These are phyloP conservation scores for Gossypioides kirkii DNA, from an alignment of 345 rosid species.

Conservation along the genomic window DNA sequence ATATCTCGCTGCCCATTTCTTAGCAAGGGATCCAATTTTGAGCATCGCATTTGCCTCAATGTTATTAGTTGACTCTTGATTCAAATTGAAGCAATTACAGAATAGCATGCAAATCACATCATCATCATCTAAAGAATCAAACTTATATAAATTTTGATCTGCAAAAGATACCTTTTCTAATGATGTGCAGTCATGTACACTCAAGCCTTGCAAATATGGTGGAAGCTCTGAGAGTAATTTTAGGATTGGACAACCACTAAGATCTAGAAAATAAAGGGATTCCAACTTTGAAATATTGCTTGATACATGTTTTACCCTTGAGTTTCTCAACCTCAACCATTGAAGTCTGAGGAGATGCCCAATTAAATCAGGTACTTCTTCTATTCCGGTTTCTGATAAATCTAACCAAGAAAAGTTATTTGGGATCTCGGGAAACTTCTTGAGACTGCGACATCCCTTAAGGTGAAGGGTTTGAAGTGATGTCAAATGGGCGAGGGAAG, in stretches of 20 bases:
- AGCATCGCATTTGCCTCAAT: too few species aligned
- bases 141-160: too few species aligned
- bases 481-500: too few species aligned
- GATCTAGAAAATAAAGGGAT: neutral
- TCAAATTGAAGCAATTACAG: neutral
- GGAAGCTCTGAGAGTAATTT: neutral
- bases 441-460: neutral
- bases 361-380: too few species aligned
- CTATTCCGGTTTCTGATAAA: neutral
- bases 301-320: neutral
- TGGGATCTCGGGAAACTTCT: neutral
- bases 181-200: neutral
- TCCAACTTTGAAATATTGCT: neutral
- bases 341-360: too few species aligned
- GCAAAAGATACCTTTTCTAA: neutral
- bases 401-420: accelerated
- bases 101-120: accelerated
- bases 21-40: too few species aligned
- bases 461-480: too few species aligned
- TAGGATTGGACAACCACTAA: neutral
- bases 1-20: too few species aligned
- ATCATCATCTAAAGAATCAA: neutral
- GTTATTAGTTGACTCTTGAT: too few species aligned
- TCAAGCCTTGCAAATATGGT: neutral
- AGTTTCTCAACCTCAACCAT: neutral